Base-by-base conservation (phyloP, 345 rosid species). In the Orychophragmus violaceus region DNA sequence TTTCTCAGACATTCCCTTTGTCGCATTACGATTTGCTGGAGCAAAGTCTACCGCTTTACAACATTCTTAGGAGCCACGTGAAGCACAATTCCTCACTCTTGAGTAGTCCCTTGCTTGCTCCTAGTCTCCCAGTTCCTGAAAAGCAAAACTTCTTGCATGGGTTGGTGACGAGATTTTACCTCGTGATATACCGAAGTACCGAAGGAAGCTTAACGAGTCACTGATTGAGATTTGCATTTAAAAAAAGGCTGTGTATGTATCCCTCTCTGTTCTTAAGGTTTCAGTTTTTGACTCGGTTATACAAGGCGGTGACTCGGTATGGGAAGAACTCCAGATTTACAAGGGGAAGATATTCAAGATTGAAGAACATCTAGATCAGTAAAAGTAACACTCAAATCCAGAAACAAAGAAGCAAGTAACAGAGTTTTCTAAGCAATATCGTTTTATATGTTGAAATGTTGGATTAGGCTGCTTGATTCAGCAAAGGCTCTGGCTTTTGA, bases 281-380 rank as follows among this genome's bases (percentile, higher is more conserved):
- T 87, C 95, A 44, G 93, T 87, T 12, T 89, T 92, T 75, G 95
- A 92, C 78, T 92, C 96, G 32, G 77, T 87, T 62, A 90, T 92
- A 59, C 95, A 89, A 89, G 96, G 98, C 11, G 95, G 98, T 71
- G 93, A 89, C 69, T 89, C 84, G 13, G 96, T 82, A 49, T 92
- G 98, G 98, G 96, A 92, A 83, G 98, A 96, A 51, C 93, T 92
- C 60, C 70, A 93, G 55, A 62, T 89, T 64, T 87, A 89, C 67
- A 75, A 63, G 28, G 82, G 93, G 70, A 89, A 81, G 77, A 48
- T 89, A 52, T 89, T 87, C 80, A 89, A 87, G 82, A 93, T 92
- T 65, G 96, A 92, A 52, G 95, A 86, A 59, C 96, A 87, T 81
- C 66, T 89, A 22, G 96, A 92, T 36, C 72, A 95, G 98, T 92